phyloP scores from a whole-genome alignment of 2,329 filamentous ascomycete species.

The Stagonosporopsis cucurbitacearum region DNA sequence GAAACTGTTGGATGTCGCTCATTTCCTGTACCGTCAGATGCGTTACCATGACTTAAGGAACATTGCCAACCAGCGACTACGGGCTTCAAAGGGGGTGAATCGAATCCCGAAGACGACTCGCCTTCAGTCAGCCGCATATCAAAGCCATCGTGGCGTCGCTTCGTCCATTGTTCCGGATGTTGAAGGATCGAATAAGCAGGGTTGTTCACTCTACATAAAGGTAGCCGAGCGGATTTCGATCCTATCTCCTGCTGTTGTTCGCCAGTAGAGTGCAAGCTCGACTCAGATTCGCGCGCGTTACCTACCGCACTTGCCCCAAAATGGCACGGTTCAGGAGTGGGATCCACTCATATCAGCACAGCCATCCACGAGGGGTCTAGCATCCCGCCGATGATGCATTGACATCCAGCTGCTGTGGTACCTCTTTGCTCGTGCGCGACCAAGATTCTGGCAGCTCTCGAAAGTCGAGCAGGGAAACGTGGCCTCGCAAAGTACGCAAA shows the following conservation, averaged over 20 bases:
- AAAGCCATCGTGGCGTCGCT: constrained; percentile 4
- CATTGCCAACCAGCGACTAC: constrained; percentile 1
- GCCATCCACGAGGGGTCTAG: constrained; percentile 15
- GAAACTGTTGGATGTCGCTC: constrained; percentile 32
- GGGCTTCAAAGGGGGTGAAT: constrained; percentile 1
- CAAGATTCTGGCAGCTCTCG: constrained; percentile 4
- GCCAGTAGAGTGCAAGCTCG: constrained; percentile 22
- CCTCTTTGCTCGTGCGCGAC: constrained; percentile 6
- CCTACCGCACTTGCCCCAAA: constrained; percentile 8
- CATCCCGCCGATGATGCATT: constrained; percentile 14
- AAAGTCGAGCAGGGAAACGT: background rate
- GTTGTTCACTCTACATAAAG: constrained; percentile 17
- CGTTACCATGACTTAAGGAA: constrained; percentile 14
- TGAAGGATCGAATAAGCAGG: constrained; percentile 16
- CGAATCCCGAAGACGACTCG: background rate
- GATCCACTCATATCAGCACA: constrained; percentile 15
- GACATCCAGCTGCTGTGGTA: constrained; percentile 3
- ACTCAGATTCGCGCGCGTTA: constrained; percentile 33
- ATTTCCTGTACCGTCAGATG: constrained; percentile 32
- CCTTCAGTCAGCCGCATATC: constrained; percentile 8
- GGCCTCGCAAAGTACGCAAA: constrained; percentile 4
- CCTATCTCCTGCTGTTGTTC: constrained; percentile 21
- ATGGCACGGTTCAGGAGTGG: constrained; percentile 16
- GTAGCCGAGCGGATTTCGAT: constrained; percentile 24
- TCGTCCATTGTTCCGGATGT: constrained; percentile 11